Base-by-base conservation (phyloP, 805 yeast genomes). In the Sungouiozyma ichnusensis region DNA sequence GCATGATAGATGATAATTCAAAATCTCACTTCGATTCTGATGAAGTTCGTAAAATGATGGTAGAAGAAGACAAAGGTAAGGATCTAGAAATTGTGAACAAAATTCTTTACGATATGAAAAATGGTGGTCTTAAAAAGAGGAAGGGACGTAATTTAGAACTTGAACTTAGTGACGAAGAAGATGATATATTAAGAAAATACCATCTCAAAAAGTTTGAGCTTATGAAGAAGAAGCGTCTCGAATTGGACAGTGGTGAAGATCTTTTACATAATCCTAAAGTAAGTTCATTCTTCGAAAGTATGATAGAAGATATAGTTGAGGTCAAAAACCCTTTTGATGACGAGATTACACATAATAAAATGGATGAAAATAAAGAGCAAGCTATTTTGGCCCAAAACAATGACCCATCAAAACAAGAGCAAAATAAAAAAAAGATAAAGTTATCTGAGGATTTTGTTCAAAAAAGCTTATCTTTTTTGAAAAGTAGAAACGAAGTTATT, bases 151-250 rank as follows among this genome's bases (percentile, higher is more conserved):
- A 69, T 36, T 72, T 74, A 3, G 81, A 75, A 41, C 63, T 81
- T 16, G 88, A 81, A 49, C 62, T 81, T 36, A 79, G 85, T 55
- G 87, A 80, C 47, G 90, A 80, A 48, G 92, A 81, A 45, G 66
- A 73, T 40, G 81, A 74, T 40, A 66, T 73, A 35, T 42, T 62
- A 16, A 42, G 47, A 36, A 47, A 48, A 27, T 61, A 72, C 45
- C 53, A 58, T 17, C 58, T 68, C 42, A 75, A 72, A 7, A 71
- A 71, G 50, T 60, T 72, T 49, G 64, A 66, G 49, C 55, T 66
- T 41, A 77, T 79, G 58, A 67, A 69, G 50, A 64, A 69, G 52
- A 64, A 74, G 51, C 57, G 76, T 47, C 48, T 71, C 51, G 71
- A 71, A 46, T 29, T 50, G 16, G 70, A 67, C 43, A 67, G 70